Conservation (phyloP, 805 yeast genomes). For the Barnettozyma botsteinii region DNA sequence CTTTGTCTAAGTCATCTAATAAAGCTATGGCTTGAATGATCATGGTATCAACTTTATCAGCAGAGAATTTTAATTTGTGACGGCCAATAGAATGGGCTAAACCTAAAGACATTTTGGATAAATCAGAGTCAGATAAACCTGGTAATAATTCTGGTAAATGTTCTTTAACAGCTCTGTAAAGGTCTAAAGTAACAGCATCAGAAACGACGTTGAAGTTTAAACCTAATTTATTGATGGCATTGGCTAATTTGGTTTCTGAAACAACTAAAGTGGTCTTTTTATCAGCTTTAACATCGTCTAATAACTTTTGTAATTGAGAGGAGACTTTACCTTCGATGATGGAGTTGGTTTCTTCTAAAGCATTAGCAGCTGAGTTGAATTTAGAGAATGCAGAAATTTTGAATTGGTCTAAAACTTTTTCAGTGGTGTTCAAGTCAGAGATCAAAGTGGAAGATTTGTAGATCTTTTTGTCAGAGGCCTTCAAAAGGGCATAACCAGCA, state of each 20-base stretch:
- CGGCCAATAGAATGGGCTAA: slow-evolving; percentile 98
- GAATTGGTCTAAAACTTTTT: slow-evolving; percentile 82
- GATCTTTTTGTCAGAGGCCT: slow-evolving; percentile 96
- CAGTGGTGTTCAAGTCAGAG: slow-evolving; percentile 74
- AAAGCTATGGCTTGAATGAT: slow-evolving; percentile 98
- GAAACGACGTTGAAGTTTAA: slow-evolving; percentile 83
- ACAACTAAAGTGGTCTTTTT: slow-evolving; percentile 87
- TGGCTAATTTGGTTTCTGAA: slow-evolving; percentile 92
- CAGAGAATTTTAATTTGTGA: slow-evolving; percentile 94
- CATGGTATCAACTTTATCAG: slow-evolving; percentile 99
- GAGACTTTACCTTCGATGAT: slow-evolving; percentile 92
- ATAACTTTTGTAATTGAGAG: slow-evolving; percentile 67
- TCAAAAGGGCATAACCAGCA: slow-evolving; percentile 96
- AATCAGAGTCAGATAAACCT: slow-evolving; percentile 78
- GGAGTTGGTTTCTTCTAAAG: slow-evolving; percentile 90
- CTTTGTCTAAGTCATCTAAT: slow-evolving; percentile 95
- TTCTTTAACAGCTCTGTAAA: slow-evolving; percentile 93
- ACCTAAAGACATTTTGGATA: slow-evolving; percentile 95
- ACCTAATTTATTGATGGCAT: slow-evolving; percentile 92
- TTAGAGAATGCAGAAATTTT: slow-evolving; percentile 95
- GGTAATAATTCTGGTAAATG: slow-evolving; percentile 91
- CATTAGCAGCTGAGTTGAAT: slow-evolving; percentile 90
- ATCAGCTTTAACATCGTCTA: slow-evolving; percentile 70
- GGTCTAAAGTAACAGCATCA: slow-evolving; percentile 91
- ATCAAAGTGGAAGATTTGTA: slow-evolving; percentile 74